Conservation (phyloP, 306 rosid genomes). For the Lathyrus sativus region DNA sequence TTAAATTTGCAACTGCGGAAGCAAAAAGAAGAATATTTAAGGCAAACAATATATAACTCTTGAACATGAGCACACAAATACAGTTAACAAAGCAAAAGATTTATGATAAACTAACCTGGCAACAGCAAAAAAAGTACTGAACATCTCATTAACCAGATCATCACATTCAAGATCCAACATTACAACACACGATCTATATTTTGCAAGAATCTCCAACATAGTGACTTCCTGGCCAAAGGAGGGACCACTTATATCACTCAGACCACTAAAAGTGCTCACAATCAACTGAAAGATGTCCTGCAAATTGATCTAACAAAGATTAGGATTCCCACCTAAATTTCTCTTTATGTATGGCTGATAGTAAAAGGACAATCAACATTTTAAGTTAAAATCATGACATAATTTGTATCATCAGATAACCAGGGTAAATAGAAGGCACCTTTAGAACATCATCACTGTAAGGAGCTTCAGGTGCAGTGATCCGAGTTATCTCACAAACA, state of each 20-base stretch:
- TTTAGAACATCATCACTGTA: conserved; percentile 81
- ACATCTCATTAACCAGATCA: conserved; percentile 90
- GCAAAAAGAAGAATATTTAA: conserved; percentile 29
- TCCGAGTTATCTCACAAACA: conserved; percentile 94
- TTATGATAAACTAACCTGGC: conserved; percentile 69
- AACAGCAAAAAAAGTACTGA: conserved; percentile 79
- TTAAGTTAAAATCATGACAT: conserved; percentile 11
- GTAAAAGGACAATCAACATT: conserved; percentile 9
- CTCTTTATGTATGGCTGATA: conserved; percentile 14
- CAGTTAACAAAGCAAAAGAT: conserved; percentile 30
- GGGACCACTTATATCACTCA: conserved; percentile 74
- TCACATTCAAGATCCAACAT: conserved; percentile 99
- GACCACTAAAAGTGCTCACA: conserved; percentile 88
- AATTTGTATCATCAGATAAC: conserved; percentile 37
- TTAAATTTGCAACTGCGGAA: conserved; percentile 32
- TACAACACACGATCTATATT: conserved; percentile 96
- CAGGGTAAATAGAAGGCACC: conserved; percentile 54
- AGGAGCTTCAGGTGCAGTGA: conserved; percentile 99
- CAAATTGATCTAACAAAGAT: conserved; percentile 44
- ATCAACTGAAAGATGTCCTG: conserved; percentile 92
- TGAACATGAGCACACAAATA: conserved; percentile 10
- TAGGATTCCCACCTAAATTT: conserved; percentile 35
- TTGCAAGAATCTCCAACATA: conserved; percentile 92
- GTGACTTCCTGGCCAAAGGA: conserved; percentile 84
- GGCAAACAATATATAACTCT: conserved; percentile 31